Evolutionary conservation across 2,329 filamentous ascomycete species (phyloP).

Genomic region (Fonsecaea erecta): DNA sequence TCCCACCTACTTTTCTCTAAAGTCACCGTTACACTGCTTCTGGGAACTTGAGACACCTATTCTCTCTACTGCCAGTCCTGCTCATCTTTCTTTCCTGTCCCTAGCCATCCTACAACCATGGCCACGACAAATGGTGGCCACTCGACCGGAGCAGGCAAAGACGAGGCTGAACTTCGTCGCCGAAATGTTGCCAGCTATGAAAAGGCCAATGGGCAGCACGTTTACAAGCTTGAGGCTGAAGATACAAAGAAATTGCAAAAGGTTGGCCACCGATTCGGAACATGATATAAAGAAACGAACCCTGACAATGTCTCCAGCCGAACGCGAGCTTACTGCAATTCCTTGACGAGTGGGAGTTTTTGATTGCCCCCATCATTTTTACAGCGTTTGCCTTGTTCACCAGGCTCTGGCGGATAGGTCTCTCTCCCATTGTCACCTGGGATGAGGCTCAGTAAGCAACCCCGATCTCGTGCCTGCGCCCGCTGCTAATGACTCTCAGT

Average conservation of each 20-base stretch:
- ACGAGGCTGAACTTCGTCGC: slow-evolving; percentile 47
- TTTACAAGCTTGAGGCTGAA: slow-evolving; percentile 39
- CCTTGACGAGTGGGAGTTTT: slow-evolving; percentile 64
- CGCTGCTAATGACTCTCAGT: slow-evolving; percentile 38
- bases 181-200: slow-evolving; percentile 48
- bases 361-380: slow-evolving; percentile 67
- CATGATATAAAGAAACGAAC: not conserved
- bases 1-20: slow-evolving; percentile 11
- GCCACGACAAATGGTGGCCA: slow-evolving; percentile 25
- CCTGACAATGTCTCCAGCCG: slow-evolving; percentile 37
- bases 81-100: not conserved
- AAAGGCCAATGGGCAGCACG: slow-evolving; percentile 37
- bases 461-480: not conserved
- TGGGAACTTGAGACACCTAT: slow-evolving; percentile 8
- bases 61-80: not conserved
- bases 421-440: slow-evolving; percentile 75
- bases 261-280: slow-evolving; percentile 38
- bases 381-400: slow-evolving; percentile 68
- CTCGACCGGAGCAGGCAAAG: slow-evolving; percentile 40
- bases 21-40: slow-evolving; percentile 21
- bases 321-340: slow-evolving; percentile 44
- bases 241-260: slow-evolving; percentile 45
- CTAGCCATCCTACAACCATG: slow-evolving; percentile 20
- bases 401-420: slow-evolving; percentile 69
- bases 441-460: slow-evolving; percentile 72